Conservation (phyloP, 192 early-diverging fungal genomes). For the Gonapodya prolifera region DNA sequence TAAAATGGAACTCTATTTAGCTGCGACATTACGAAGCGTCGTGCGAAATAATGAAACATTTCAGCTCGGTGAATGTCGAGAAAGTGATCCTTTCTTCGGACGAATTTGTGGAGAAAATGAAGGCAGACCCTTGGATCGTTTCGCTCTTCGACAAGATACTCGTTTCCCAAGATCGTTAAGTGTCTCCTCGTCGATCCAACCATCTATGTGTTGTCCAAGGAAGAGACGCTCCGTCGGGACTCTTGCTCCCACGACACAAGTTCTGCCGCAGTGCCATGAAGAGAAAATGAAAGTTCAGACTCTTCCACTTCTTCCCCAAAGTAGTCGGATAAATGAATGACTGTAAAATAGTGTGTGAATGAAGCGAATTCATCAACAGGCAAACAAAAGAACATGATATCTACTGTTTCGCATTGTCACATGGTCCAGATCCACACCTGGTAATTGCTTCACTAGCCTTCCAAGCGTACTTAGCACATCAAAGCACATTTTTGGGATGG, state of each 20-base stretch:
- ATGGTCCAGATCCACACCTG: neutral
- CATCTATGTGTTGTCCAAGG: too few species aligned
- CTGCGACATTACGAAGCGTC: neutral
- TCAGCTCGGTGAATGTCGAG: neutral
- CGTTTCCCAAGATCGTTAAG: neutral
- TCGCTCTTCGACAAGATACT: neutral
- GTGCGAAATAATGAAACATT: neutral
- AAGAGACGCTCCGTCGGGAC: too few species aligned
- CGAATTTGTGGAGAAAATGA: neutral
- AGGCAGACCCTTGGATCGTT: neutral
- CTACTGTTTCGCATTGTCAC: neutral
- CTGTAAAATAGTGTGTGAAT: neutral
- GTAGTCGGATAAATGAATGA: neutral
- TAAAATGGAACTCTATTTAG: too few species aligned
- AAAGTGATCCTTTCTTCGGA: neutral
- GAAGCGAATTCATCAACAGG: neutral
- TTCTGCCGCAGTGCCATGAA: too few species aligned
- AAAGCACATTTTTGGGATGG: neutral
- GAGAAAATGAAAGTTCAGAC: neutral
- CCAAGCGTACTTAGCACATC: neutral
- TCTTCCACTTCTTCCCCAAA: neutral
- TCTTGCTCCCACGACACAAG: too few species aligned
- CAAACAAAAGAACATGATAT: neutral
- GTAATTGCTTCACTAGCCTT: neutral
- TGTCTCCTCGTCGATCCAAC: too few species aligned